Evolutionary conservation across 1,139 yeast genomes (phyloP).

Genomic region (Sugiyamaella castrensis): DNA sequence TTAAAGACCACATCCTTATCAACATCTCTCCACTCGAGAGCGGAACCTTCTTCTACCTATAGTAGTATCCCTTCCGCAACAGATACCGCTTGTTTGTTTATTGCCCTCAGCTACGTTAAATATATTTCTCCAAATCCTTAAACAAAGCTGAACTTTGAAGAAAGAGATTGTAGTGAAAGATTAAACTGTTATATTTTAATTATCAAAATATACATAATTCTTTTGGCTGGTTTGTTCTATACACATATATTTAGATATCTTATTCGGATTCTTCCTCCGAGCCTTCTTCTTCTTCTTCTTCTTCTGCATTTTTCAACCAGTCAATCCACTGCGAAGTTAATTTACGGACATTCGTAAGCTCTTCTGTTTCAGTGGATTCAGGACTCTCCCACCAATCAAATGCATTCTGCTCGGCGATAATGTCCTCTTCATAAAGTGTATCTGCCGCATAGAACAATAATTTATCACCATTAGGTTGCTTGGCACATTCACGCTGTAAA

Average conservation of each 20-base stretch:
- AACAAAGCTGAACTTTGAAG: too few relatives aligned
- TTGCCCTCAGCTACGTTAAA: too few relatives aligned
- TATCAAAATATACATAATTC: too few relatives aligned
- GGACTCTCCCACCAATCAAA: constrained; percentile 73
- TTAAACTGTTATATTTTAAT: too few relatives aligned
- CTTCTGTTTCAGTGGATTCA: constrained; percentile 44
- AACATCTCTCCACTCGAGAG: too few relatives aligned
- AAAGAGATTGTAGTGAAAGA: too few relatives aligned
- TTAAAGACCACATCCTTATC: too few relatives aligned
- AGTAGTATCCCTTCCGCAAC: too few relatives aligned
- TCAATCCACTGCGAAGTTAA: constrained; percentile 72
- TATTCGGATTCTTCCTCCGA: constrained; percentile 39
- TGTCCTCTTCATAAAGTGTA: constrained; percentile 73
- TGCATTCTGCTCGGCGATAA: constrained; percentile 77
- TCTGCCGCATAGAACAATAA: constrained; percentile 63
- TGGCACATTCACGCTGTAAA: constrained; percentile 50
- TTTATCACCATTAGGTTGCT: constrained; percentile 43
- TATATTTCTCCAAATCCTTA: too few relatives aligned
- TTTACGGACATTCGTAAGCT: constrained; percentile 48
- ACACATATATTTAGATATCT: neutral
- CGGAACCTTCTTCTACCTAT: too few relatives aligned
- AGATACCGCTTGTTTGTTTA: too few relatives aligned
- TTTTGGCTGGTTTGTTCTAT: too few relatives aligned
- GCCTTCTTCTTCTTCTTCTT: constrained; percentile 63
- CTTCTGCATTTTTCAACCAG: constrained; percentile 88